phyloP scores from a whole-genome alignment of 2,329 filamentous ascomycete species.

The Stachybotrys chlorohalonatus region DNA sequence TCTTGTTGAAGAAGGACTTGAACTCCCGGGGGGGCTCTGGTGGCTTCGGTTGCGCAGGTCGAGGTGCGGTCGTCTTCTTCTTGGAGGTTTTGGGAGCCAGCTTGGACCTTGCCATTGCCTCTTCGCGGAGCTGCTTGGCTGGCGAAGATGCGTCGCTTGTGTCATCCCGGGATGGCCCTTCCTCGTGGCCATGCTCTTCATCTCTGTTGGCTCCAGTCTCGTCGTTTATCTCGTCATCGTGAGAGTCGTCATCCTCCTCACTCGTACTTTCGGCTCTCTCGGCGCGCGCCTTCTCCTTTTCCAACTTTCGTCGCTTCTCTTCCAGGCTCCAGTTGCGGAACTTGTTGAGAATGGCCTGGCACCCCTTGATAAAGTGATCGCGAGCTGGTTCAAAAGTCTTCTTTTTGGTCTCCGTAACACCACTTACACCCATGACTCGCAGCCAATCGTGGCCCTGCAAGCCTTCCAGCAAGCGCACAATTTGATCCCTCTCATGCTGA shows the following conservation, averaged over 20 bases:
- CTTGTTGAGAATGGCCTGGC: conserved; percentile 74
- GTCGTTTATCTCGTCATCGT: conserved; percentile 17
- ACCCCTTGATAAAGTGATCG: conserved; percentile 75
- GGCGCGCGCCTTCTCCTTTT: conserved; percentile 53
- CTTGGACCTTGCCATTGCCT: conserved; percentile 50
- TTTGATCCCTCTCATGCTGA: conserved; percentile 58
- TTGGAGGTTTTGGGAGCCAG: conserved; percentile 26
- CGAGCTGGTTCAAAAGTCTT: conserved; percentile 82
- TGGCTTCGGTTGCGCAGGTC: conserved; percentile 17
- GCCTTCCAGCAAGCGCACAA: conserved; percentile 63
- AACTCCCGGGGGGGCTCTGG: conserved; percentile 51
- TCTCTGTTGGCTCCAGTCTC: conserved; percentile 14
- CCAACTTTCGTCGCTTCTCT: conserved; percentile 72
- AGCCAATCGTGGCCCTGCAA: conserved; percentile 90
- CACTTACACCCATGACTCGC: conserved; percentile 81
- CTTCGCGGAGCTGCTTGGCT: conserved; percentile 66
- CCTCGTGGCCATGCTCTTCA: conserved; percentile 14
- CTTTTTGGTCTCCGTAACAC: conserved; percentile 74
- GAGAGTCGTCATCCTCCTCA: conserved; percentile 21
- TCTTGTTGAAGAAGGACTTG: conserved; percentile 78
- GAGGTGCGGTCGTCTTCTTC: conserved; percentile 18
- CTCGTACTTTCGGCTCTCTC: conserved; percentile 20
- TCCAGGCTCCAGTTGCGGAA: conserved; percentile 83
- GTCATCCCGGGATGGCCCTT: conserved; percentile 46
- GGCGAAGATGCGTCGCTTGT: conserved; percentile 33